These are phyloP conservation scores for Emericellopsis cladophorae DNA, from an alignment of 2,329 filamentous ascomycete genomes.

Conservation along the genomic window DNA sequence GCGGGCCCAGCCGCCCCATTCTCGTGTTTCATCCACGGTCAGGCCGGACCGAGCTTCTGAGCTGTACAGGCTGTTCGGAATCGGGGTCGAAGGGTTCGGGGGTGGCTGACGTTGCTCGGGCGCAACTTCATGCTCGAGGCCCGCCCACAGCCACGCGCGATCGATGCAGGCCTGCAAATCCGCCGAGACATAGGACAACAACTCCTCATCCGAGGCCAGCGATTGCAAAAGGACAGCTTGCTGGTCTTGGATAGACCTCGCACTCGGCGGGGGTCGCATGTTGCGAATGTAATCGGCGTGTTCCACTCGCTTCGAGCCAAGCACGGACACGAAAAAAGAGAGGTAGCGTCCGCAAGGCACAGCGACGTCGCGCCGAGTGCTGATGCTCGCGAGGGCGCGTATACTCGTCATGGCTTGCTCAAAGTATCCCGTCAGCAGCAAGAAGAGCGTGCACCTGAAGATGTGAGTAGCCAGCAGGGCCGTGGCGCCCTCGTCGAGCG, in stretches of 20 bases:
- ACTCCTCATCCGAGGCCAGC: conserved; percentile 60
- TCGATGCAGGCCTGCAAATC: conserved; percentile 75
- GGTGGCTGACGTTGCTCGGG: conserved; percentile 7
- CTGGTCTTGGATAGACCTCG: conserved; percentile 11
- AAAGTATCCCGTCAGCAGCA: conserved; percentile 64
- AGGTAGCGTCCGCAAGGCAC: conserved; percentile 70
- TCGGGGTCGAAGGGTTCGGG: conserved; percentile 7
- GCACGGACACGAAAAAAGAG: conserved; percentile 61
- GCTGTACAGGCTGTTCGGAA: conserved; percentile 20
- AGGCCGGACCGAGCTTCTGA: conserved; percentile 37
- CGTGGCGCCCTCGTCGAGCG: conserved; percentile 55
- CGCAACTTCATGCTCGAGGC: conserved; percentile 34
- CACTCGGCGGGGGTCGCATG: conserved; percentile 15
- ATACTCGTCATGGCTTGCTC: conserved; percentile 62
- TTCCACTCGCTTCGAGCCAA: conserved; percentile 44
- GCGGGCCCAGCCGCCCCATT: conserved; percentile 73
- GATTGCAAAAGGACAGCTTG: conserved; percentile 17
- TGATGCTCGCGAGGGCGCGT: conserved; percentile 57
- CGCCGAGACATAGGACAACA: conserved; percentile 73
- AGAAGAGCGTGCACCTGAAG: conserved; percentile 74
- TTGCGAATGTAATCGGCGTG: conserved; percentile 24
- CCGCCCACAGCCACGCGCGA: conserved; percentile 73
- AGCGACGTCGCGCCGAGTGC: conserved; percentile 59
- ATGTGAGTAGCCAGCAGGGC: conserved; percentile 71
- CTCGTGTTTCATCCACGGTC: conserved; percentile 42